Evolutionary conservation across 2,329 filamentous ascomycete species (phyloP).

Genomic region (Pseudogymnoascus sp.): DNA sequence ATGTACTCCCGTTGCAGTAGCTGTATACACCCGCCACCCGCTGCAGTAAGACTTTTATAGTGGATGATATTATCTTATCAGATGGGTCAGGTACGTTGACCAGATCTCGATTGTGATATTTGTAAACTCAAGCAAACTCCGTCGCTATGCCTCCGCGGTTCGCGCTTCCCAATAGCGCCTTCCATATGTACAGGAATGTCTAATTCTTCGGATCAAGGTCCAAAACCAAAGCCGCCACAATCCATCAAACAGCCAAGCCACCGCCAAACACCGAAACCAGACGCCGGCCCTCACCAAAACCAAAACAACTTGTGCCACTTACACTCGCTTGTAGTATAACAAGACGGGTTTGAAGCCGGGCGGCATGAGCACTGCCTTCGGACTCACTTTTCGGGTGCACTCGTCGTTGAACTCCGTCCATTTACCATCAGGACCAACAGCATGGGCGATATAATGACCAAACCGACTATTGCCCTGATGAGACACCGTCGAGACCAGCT

Average conservation of each 20-base stretch:
- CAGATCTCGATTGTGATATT: not conserved
- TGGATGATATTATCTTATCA: not conserved
- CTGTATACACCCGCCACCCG: not conserved
- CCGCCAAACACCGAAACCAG: not conserved
- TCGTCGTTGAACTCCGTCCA: slow-evolving; percentile 21
- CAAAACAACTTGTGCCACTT: not conserved
- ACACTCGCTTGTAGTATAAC: slow-evolving; percentile 5
- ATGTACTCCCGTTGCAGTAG: too few species aligned
- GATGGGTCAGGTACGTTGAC: not conserved
- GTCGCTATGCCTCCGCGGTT: not conserved
- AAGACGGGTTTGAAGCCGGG: slow-evolving; percentile 1
- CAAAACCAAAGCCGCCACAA: not conserved
- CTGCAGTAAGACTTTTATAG: not conserved
- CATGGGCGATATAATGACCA: slow-evolving; percentile 21
- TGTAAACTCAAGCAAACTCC: not conserved
- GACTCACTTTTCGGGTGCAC: not conserved
- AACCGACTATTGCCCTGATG: slow-evolving; percentile 18
- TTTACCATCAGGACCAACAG: slow-evolving; percentile 13
- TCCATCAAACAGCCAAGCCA: not conserved
- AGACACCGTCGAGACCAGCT: slow-evolving; percentile 26
- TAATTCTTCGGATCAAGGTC: not conserved
- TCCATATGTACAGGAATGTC: not conserved
- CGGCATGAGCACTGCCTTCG: not conserved
- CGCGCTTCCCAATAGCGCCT: not conserved
- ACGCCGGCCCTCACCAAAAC: not conserved